phyloP scores from a whole-genome alignment of 176 grass and related monocot species.

The Oryza glumipatula region DNA sequence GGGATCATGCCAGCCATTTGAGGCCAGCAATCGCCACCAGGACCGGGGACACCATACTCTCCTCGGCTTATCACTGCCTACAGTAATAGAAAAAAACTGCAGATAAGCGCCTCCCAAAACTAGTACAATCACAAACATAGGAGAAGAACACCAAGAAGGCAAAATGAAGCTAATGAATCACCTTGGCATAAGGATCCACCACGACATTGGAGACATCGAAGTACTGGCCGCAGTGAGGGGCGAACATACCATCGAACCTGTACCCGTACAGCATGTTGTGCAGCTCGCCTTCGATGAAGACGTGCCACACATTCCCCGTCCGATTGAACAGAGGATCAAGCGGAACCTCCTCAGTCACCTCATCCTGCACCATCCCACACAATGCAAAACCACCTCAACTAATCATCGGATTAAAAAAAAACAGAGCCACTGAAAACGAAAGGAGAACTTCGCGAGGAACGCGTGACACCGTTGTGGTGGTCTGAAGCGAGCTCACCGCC shows the following conservation, averaged over 20 bases:
- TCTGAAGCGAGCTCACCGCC: conserved; percentile 36
- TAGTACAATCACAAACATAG: not conserved
- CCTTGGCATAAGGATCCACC: conserved; percentile 97
- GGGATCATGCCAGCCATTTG: conserved; percentile 95
- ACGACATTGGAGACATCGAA: conserved; percentile 64
- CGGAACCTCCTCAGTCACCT: conserved; percentile 63
- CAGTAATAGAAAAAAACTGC: conserved; percentile 32
- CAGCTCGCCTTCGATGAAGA: conserved; percentile 64
- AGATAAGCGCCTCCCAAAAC: not conserved
- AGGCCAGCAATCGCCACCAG: conserved; percentile 67
- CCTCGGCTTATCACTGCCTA: conserved; percentile 74
- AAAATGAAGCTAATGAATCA: conserved; percentile 22
- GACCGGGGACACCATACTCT: conserved; percentile 60
- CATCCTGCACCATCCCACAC: conserved; percentile 41
- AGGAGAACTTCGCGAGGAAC: not conserved
- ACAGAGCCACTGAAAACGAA: not conserved
- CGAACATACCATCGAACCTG: conserved; percentile 78
- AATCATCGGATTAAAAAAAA: not conserved
- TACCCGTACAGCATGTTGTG: conserved; percentile 76
- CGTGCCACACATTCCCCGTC: conserved; percentile 82
- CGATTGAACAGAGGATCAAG: conserved; percentile 67
- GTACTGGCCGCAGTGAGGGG: conserved; percentile 60
- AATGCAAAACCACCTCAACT: not conserved
- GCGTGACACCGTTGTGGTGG: not conserved
- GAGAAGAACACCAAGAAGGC: too few species aligned